A percentile compares a stretch with the other conserved stretches of the same genome.
Evolutionary conservation across 2,329 filamentous ascomycete genomes (phyloP).

Genomic region (Cadophora malorum): DNA sequence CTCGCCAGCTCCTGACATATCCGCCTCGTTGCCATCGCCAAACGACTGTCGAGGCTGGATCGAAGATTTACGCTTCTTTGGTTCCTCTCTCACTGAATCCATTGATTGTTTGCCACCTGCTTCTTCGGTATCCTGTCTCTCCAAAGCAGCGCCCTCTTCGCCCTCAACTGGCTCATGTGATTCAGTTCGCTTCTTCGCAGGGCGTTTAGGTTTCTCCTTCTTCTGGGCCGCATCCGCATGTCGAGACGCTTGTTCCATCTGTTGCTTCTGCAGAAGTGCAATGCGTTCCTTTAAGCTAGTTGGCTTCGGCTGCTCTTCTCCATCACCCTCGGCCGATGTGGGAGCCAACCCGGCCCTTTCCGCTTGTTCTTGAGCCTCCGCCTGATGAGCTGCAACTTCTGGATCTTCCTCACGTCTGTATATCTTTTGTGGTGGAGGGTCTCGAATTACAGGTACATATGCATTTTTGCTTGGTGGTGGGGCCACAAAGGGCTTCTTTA

Average conservation of each 20-base stretch:
- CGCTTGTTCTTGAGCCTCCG: conserved; percentile 69
- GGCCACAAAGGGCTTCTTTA: conserved; percentile 97
- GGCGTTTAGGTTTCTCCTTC: conserved; percentile 87
- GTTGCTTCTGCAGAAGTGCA: conserved; percentile 90
- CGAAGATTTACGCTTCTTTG: conserved; percentile 60
- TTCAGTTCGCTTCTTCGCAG: conserved; percentile 70
- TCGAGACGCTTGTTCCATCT: conserved; percentile 84
- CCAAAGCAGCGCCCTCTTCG: conserved; percentile 48
- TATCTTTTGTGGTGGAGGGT: conserved; percentile 73
- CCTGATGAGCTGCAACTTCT: conserved; percentile 68
- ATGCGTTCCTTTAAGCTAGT: conserved; percentile 95
- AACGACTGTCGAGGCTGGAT: conserved; percentile 49
- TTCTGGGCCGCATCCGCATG: conserved; percentile 79
- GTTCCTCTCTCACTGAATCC: conserved; percentile 52
- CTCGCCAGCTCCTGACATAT: conserved; percentile 69
- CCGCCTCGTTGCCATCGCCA: conserved; percentile 68
- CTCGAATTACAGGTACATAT: conserved; percentile 79
- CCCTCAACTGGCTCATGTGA: conserved; percentile 51
- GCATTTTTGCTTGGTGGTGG: conserved; percentile 92
- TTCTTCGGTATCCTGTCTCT: conserved; percentile 57
- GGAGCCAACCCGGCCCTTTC: conserved; percentile 69
- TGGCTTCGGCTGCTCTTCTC: conserved; percentile 86
- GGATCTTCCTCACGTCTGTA: conserved; percentile 91
- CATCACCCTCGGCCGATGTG: conserved; percentile 56
- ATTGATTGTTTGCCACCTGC: conserved; percentile 55